These are phyloP conservation scores for Penicillium sp. DNA, from an alignment of 2,329 filamentous ascomycete species.

Conservation along the genomic window DNA sequence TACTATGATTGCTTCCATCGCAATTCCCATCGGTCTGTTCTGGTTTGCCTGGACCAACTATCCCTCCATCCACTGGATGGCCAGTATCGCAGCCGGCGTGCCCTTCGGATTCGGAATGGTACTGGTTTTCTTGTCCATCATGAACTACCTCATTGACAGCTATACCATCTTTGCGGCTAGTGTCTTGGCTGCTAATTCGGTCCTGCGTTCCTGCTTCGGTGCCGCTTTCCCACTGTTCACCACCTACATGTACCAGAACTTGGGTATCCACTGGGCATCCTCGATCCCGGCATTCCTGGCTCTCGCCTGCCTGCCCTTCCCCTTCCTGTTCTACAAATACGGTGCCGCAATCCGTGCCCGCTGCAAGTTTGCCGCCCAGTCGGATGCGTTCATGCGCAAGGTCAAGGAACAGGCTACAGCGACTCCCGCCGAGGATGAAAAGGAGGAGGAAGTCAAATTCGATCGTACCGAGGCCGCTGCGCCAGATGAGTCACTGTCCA, in stretches of 20 bases:
- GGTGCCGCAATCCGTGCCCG: slow-evolving; percentile 19
- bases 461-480: slow-evolving; percentile 35
- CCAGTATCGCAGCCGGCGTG: slow-evolving; percentile 22
- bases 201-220: slow-evolving; percentile 25
- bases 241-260: slow-evolving; percentile 23
- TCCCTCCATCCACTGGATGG: slow-evolving; percentile 24
- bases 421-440: slow-evolving; percentile 10
- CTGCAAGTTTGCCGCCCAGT: slow-evolving; percentile 27
- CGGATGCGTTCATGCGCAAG: slow-evolving; percentile 36
- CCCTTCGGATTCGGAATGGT: slow-evolving; percentile 28
- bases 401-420: slow-evolving; percentile 26
- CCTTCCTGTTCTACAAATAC: slow-evolving; percentile 28
- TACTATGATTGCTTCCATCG: slow-evolving; percentile 23
- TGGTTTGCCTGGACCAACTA: slow-evolving; percentile 34
- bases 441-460: slow-evolving; percentile 22
- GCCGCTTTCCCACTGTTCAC: slow-evolving; percentile 27
- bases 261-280: slow-evolving; percentile 27
- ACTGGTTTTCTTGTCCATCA: slow-evolving; percentile 23
- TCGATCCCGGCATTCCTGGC: slow-evolving; percentile 24
- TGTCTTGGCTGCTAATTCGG: slow-evolving; percentile 24
- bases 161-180: slow-evolving; percentile 27
- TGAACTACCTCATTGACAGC: slow-evolving; percentile 27
- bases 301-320: slow-evolving; percentile 25
- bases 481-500: slow-evolving; percentile 20
- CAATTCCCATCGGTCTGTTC: slow-evolving; percentile 28